phyloP scores from a whole-genome alignment of 1,139 yeast genomes.

The Yamadazyma dushanensis region DNA sequence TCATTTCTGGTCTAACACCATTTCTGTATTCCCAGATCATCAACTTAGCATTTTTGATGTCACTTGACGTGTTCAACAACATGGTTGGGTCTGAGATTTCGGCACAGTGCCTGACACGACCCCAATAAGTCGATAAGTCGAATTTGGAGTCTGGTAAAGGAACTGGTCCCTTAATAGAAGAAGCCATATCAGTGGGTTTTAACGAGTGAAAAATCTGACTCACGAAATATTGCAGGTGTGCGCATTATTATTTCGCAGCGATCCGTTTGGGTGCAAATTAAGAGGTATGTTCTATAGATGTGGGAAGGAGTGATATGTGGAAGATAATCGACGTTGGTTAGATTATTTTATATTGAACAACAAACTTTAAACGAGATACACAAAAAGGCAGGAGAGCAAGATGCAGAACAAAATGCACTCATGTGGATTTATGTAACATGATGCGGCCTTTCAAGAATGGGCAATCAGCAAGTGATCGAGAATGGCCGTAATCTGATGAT shows the following conservation, averaged over 20 bases:
- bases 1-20: conserved; percentile 62
- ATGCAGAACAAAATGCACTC: no score
- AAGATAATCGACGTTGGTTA: no score
- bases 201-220: neutral
- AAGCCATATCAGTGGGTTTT: conserved; percentile 57
- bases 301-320: no score
- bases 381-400: no score
- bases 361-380: no score
- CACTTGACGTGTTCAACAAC: conserved; percentile 69
- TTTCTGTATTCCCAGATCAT: conserved; percentile 70
- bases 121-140: conserved; percentile 83
- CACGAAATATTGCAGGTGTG: conserved; percentile 1
- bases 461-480: no score
- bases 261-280: no score
- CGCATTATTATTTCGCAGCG: neutral
- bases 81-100: conserved; percentile 91
- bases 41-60: conserved; percentile 63
- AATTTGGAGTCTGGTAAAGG: conserved; percentile 75
- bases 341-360: no score
- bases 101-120: conserved; percentile 91
- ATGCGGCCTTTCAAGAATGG: no score
- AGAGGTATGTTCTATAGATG: no score
- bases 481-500: no score
- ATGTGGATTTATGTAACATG: no score
- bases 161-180: conserved; percentile 79